Evolutionary conservation across 495 filamentous ascomycete species (phyloP).

Genomic region (Astrothelium subdiscretum): DNA sequence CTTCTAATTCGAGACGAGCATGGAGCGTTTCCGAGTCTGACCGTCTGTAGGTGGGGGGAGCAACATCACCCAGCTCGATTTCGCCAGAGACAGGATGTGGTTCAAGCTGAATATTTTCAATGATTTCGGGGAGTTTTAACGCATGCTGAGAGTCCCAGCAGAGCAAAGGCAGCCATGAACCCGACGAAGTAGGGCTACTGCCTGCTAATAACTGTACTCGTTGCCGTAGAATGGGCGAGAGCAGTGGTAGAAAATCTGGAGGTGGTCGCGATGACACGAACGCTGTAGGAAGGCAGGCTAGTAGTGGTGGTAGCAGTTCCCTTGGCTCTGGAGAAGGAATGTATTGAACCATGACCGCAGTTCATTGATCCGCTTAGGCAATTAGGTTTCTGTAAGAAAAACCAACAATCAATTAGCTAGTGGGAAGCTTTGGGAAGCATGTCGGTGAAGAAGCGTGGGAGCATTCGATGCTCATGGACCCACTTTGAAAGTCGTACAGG

Average conservation of each 20-base stretch:
- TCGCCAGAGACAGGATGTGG: conserved; percentile 90
- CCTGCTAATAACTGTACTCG: conserved; percentile 59
- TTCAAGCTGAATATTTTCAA: conserved; percentile 59
- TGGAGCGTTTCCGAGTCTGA: conserved; percentile 83
- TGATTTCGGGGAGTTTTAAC: conserved; percentile 50
- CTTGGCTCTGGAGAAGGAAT: conserved; percentile 55
- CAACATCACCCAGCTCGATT: conserved; percentile 62
- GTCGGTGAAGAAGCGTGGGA: no score
- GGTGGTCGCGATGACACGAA: conserved; percentile 68
- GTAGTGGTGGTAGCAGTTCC: conserved; percentile 57
- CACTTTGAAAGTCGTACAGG: background rate
- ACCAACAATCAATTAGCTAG: background rate
- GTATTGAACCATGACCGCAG: conserved; percentile 12
- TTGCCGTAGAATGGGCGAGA: conserved; percentile 87
- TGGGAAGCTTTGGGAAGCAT: background rate
- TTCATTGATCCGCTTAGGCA: background rate
- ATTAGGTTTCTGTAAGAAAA: background rate
- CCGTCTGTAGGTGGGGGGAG: conserved; percentile 53
- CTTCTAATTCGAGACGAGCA: conserved; percentile 41
- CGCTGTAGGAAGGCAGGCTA: conserved; percentile 78
- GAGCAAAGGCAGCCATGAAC: conserved; percentile 85
- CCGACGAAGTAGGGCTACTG: conserved; percentile 40
- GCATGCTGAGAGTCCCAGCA: conserved; percentile 66
- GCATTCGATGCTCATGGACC: background rate
- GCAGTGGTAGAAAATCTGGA: conserved; percentile 62